Evolutionary conservation across 805 yeast species (phyloP), one percentile per base, ranked within the genome.

Genomic region (Candida loeiensis): DNA sequence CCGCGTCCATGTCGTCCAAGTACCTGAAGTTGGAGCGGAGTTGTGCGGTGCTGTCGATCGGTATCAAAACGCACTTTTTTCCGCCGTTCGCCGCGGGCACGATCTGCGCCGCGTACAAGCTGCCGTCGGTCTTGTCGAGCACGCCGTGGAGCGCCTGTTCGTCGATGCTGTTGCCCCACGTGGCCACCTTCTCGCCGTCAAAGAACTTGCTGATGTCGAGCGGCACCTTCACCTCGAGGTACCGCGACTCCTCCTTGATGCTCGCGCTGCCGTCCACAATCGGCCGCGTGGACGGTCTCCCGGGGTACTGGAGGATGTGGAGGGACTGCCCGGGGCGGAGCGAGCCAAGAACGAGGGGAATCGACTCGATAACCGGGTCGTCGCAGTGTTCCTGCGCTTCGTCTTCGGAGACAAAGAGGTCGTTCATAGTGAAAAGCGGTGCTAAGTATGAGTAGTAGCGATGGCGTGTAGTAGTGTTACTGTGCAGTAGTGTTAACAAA

Each of bases 11-110:
- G 46, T 73, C 79, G 56, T 89, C 95, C 31, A 89, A 78, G 55
- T 90, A 86, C 47, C 74, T 76, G 63, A 93, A 87, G 50, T 76
- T 75, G 2, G 97, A 93, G 49, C 96, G 74, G 45, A 93, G 59
- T 59, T 91, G 97, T 0, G 83, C 77, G 0, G 85, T 77, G 15
- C 79, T 71, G 25, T 77, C 74, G 1, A 90, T 69, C 1, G 91
- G 85, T 1, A 77, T 61, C 45, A 91, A 58, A 36, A 85, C 78
- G 6, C 88, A 53, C 50, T 73, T 79, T 13, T 73, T 43, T 9
- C 53, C 57, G 6, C 45, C 56, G 5, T 39, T 48, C 19, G 14
- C 8, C 6, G 34, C 6, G 7, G 43, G 50, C 6, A 56, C 45
- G 4, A 66, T 50, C 36, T 56, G 53, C 7, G 59, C 71, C 4